Percentiles rank a stretch among this genome's conserved stretches.
Conservation (phyloP, 805 yeast species). For the Myxozyma kluyveri region DNA sequence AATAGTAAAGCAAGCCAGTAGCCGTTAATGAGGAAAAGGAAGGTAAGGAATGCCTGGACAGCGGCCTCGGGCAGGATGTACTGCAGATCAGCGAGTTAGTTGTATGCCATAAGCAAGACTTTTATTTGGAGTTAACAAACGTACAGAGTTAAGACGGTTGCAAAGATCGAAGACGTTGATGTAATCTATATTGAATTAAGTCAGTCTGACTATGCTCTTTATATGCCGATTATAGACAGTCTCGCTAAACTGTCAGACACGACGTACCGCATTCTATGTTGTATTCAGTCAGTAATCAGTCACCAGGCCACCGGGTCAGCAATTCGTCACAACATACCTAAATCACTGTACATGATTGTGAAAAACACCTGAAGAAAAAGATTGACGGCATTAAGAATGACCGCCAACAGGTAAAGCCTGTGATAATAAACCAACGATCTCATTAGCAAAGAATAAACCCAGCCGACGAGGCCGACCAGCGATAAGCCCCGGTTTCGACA, state of each 20-base stretch:
- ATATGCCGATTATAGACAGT: background rate
- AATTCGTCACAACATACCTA: constrained; percentile 46
- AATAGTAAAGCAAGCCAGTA: constrained; percentile 87
- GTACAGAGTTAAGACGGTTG: constrained; percentile 70
- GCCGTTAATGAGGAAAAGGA: constrained; percentile 75
- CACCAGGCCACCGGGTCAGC: background rate
- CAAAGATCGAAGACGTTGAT: constrained; percentile 96
- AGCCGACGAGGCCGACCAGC: no score
- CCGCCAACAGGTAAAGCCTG: constrained; percentile 51
- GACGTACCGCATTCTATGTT: constrained; percentile 31
- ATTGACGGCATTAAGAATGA: constrained; percentile 79
- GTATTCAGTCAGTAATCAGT: background rate
- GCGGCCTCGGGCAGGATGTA: constrained; percentile 88
- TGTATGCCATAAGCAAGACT: background rate
- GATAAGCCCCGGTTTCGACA: background rate
- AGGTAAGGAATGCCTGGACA: constrained; percentile 68
- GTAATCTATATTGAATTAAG: constrained; percentile 82
- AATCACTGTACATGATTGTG: constrained; percentile 91
- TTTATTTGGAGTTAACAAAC: constrained; percentile 14
- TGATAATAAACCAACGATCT: background rate
- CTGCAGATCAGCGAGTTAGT: constrained; percentile 33
- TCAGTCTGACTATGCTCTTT: background rate
- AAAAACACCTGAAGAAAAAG: constrained; percentile 90
- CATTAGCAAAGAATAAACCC: background rate
- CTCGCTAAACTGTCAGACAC: no score